Conservation (phyloP, 768 basidiomycete genomes). For the Suillus spraguei region DNA sequence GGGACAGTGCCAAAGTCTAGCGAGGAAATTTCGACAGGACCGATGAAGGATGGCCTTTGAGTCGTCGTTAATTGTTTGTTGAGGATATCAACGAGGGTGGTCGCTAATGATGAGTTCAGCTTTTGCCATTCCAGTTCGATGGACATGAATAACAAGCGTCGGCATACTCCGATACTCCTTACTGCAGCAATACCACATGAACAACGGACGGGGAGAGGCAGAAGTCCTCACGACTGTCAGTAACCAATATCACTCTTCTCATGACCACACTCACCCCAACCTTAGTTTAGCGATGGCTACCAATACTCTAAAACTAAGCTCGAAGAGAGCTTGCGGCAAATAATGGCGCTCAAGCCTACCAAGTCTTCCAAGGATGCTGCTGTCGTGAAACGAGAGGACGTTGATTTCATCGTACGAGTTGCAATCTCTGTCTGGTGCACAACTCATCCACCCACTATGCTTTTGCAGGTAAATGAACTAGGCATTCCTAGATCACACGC, state of each 20-base stretch:
- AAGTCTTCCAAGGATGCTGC: slow-evolving; percentile 44
- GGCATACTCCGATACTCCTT: slow-evolving; percentile 4
- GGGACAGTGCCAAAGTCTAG: slow-evolving; percentile 84
- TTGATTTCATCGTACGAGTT: slow-evolving; percentile 29
- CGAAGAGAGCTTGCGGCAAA: slow-evolving; percentile 46
- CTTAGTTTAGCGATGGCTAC: slow-evolving; percentile 58
- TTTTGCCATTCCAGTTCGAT: slow-evolving; percentile 94
- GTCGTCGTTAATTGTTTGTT: slow-evolving; percentile 76
- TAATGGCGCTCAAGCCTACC: slow-evolving; percentile 53
- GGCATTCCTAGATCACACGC: slow-evolving; percentile 31
- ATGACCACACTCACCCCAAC: slow-evolving; percentile 16
- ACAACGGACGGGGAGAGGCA: slow-evolving; percentile 22
- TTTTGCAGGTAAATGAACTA: slow-evolving; percentile 31
- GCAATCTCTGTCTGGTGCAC: background rate
- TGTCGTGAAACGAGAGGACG: slow-evolving; percentile 30
- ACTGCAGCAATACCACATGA: slow-evolving; percentile 6
- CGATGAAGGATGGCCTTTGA: slow-evolving; percentile 90
- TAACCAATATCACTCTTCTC: background rate
- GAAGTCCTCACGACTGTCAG: slow-evolving; percentile 17
- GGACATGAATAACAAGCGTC: slow-evolving; percentile 59
- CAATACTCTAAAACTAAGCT: slow-evolving; percentile 38
- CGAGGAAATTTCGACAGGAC: slow-evolving; percentile 83
- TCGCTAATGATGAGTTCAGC: slow-evolving; percentile 73
- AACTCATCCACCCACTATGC: background rate
- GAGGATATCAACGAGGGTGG: slow-evolving; percentile 69